Conservation (phyloP, 2,329 filamentous ascomycete genomes). For the Colletotrichum sp. region DNA sequence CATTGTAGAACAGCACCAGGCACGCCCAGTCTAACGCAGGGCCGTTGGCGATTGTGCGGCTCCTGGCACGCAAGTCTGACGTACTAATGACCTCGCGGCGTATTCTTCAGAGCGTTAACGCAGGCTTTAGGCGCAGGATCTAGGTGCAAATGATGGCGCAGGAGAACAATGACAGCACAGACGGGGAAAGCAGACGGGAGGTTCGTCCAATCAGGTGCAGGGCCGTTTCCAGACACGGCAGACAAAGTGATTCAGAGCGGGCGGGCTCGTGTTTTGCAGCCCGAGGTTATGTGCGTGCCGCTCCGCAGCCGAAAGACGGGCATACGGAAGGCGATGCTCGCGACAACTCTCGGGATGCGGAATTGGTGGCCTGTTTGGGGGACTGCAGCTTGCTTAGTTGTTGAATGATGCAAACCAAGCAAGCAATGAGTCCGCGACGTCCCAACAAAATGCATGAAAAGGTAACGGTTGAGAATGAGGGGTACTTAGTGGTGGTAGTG, state of each 20-base stretch:
- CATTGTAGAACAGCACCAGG: background rate
- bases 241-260: background rate
- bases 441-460: constrained; percentile 19
- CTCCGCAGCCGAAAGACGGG: background rate
- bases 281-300: background rate
- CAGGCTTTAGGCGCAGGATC: background rate
- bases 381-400: background rate
- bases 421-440: background rate
- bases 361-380: background rate
- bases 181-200: background rate
- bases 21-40: background rate
- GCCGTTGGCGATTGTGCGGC: background rate
- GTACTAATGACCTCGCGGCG: background rate
- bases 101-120: background rate
- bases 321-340: background rate
- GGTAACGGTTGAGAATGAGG: constrained; percentile 14
- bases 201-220: background rate
- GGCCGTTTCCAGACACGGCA: background rate
- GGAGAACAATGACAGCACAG: background rate
- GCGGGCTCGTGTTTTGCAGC: background rate
- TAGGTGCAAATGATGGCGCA: background rate
- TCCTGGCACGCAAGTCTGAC: background rate
- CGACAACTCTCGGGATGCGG: background rate
- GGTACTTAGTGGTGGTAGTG: background rate
- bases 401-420: background rate